phyloP scores from a whole-genome alignment of 306 rosid species.

The Heteromeles arbutifolia region DNA sequence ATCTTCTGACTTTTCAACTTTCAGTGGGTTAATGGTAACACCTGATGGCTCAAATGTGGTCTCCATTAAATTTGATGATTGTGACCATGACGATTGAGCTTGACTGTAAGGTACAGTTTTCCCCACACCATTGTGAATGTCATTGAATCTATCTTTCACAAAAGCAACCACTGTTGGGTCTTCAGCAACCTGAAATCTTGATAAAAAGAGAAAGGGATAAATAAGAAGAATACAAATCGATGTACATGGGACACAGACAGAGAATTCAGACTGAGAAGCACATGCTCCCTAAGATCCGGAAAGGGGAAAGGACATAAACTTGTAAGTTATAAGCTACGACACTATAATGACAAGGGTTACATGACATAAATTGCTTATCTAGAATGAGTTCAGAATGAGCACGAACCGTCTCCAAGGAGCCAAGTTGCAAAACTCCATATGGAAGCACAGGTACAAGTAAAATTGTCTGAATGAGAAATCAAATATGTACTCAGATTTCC shows the following conservation, averaged over 20 bases:
- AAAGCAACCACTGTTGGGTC: conserved; percentile 44
- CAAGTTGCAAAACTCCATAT: conserved; percentile 81
- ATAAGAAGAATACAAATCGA: conserved; percentile 12
- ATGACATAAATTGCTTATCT: not conserved
- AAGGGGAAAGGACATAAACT: not conserved
- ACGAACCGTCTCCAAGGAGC: conserved; percentile 70
- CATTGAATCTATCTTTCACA: conserved; percentile 49
- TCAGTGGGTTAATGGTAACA: conserved; percentile 15
- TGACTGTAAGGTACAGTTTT: conserved; percentile 20
- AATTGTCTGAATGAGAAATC: conserved; percentile 55
- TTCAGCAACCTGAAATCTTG: conserved; percentile 66
- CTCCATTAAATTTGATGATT: conserved; percentile 29
- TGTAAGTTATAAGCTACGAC: not conserved
- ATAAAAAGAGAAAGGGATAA: conserved; percentile 18
- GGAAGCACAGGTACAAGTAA: conserved; percentile 82
- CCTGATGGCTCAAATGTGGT: conserved; percentile 32
- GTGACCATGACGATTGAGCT: conserved; percentile 30
- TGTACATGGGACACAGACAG: not conserved
- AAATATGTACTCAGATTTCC: not conserved
- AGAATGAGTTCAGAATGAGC: conserved; percentile 16
- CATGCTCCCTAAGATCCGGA: not conserved
- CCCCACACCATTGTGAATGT: conserved; percentile 25
- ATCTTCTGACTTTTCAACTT: conserved; percentile 29
- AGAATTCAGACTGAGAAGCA: not conserved
- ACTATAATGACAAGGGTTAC: not conserved